Base-by-base conservation (phyloP, 2,329 filamentous ascomycete species). In the Fusarium neocosmosporiellum region DNA sequence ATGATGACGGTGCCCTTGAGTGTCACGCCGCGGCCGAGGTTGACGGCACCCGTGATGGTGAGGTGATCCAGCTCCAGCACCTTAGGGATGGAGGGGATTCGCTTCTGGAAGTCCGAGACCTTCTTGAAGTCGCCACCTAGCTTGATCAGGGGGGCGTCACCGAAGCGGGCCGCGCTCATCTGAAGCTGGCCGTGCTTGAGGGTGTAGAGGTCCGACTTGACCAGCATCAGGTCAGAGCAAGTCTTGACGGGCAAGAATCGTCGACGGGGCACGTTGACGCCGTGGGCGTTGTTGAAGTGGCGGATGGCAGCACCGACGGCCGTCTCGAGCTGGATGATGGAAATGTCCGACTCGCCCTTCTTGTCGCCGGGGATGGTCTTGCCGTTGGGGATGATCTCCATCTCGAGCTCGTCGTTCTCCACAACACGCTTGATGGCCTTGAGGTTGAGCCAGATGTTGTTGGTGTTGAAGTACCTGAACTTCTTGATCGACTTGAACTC, bases 401-500 rank as follows among this genome's bases (percentile, higher is more conserved):
- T 97, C 86, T 95, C 94, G 63, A 99, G 92, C 88, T 98, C 96
- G 83, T 98, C 94, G 85, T 97, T 95, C 90, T 98, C 96, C 9
- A 99, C 96, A 63, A 99, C 95, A 70, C 96, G 95, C 93, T 98
- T 98, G 86, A 99, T 93, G 77, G 96, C 96, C 83, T 94, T 92
- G 79, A 98, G 90, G 88, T 98, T 98, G 89, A 99, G 93, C 96
- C 96, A 99, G 86, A 99, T 98, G 91, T 99, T 99, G 93, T 99
- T 99, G 86, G 96, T 99, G 91, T 99, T 99, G 93, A 99, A 99
- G 92, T 99, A 99, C 90, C 97, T 98, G 93, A 99, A 99, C 90
- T 99, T 99, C 93, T 99, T 99, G 90, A 99, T 99, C 57, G 95
- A 98, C 92, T 99, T 99, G 94, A 99, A 99, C 88, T 99, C 96